These are phyloP conservation scores for Hortiboletus flavorubellus DNA, from an alignment of 768 basidiomycete species.

Conservation along the genomic window DNA sequence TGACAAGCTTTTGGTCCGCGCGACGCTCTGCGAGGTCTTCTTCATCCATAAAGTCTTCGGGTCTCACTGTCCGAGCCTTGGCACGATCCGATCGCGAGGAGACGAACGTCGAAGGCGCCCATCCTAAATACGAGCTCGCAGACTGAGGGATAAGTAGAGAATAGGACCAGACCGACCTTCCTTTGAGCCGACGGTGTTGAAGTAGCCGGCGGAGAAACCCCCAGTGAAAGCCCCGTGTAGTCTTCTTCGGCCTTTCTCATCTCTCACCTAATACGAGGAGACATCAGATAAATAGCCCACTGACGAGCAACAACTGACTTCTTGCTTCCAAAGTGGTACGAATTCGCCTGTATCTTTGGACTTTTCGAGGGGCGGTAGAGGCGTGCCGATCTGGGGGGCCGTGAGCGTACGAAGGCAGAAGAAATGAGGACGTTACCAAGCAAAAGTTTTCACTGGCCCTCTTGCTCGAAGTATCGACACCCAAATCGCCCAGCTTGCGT, in stretches of 20 bases:
- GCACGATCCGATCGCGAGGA: slow-evolving; percentile 81
- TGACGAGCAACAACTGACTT: slow-evolving; percentile 47
- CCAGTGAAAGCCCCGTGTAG: slow-evolving; percentile 99
- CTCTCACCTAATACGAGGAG: slow-evolving; percentile 59
- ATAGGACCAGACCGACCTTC: slow-evolving; percentile 59
- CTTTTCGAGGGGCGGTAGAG: slow-evolving; percentile 92
- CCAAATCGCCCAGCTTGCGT: slow-evolving; percentile 79
- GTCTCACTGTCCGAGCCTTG: slow-evolving; percentile 52
- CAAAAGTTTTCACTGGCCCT: slow-evolving; percentile 85
- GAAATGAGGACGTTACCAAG: slow-evolving; percentile 45
- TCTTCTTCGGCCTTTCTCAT: slow-evolving; percentile 88
- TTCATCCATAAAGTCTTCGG: slow-evolving; percentile 99
- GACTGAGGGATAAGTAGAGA: neutral
- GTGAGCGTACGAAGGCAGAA: neutral
- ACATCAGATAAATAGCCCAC: slow-evolving; percentile 20
- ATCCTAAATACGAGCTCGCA: slow-evolving; percentile 55
- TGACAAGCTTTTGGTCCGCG: slow-evolving; percentile 70
- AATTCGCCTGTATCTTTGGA: slow-evolving; percentile 91
- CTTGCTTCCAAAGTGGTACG: slow-evolving; percentile 97
- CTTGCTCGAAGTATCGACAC: slow-evolving; percentile 64
- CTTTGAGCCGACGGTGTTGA: slow-evolving; percentile 92
- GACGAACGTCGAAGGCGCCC: slow-evolving; percentile 89
- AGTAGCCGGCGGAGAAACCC: slow-evolving; percentile 97
- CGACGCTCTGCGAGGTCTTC: slow-evolving; percentile 86
- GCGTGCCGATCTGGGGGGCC: slow-evolving; percentile 79